Evolutionary conservation across 225 moss, liverwort and hornwort species (phyloP).

Genomic region (Sphagnum tenellum): DNA sequence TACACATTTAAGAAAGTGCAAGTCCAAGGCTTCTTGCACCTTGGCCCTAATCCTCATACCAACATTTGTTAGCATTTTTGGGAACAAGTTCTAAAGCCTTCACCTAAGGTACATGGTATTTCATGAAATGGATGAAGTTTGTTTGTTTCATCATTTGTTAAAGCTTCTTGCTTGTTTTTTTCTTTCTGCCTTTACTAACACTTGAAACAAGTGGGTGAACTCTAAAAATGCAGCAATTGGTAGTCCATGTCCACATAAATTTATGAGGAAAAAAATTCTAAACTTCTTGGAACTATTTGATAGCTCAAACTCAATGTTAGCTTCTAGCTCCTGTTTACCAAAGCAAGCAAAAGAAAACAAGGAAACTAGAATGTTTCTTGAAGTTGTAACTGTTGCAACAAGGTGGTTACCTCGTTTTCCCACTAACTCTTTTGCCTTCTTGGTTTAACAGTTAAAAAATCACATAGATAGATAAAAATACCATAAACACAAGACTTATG

Average conservation of each 20-base stretch:
- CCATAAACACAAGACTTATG: too few relatives aligned
- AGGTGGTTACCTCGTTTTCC: too few relatives aligned
- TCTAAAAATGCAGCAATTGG: neutral
- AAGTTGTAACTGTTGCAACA: too few relatives aligned
- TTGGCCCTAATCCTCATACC: slow-evolving; percentile 89
- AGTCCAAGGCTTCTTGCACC: slow-evolving; percentile 77
- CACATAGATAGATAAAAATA: too few relatives aligned
- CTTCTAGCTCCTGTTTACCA: too few relatives aligned
- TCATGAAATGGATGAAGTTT: slow-evolving; percentile 34
- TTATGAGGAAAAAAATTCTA: too few relatives aligned
- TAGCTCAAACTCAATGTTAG: too few relatives aligned
- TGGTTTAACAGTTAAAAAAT: too few relatives aligned
- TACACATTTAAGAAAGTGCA: slow-evolving; percentile 84
- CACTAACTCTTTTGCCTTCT: too few relatives aligned
- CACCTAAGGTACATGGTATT: slow-evolving; percentile 61
- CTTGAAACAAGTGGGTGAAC: slow-evolving; percentile 30
- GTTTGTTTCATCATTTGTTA: slow-evolving; percentile 18
- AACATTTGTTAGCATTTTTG: slow-evolving; percentile 89
- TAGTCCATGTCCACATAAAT: neutral
- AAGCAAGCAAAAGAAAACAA: too few relatives aligned
- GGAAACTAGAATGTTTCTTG: too few relatives aligned
- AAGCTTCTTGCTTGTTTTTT: slow-evolving; percentile 6
- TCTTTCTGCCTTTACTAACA: slow-evolving; percentile 88
- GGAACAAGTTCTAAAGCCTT: slow-evolving; percentile 73
- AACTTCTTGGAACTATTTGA: too few relatives aligned